phyloP scores from a whole-genome alignment of 2,329 filamentous ascomycete species.

The Verticillium alfalfae region DNA sequence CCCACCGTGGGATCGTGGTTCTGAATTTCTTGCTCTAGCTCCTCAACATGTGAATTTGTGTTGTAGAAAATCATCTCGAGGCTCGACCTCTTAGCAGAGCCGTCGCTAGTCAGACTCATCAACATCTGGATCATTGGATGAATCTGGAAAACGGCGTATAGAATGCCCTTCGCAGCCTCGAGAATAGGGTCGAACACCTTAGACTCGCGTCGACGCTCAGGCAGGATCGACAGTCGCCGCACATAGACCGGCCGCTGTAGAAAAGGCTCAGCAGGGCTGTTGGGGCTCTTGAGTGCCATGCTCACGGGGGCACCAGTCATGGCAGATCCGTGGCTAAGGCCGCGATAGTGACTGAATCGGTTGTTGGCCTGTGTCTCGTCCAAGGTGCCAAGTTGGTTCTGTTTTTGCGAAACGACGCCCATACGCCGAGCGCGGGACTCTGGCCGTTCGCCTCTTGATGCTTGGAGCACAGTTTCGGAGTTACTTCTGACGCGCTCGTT shows the following conservation, averaged over 20 bases:
- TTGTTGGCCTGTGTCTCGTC: constrained; percentile 59
- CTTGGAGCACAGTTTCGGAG: constrained; percentile 54
- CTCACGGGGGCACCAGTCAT: constrained; percentile 48
- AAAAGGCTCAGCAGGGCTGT: constrained; percentile 52
- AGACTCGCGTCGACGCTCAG: constrained; percentile 58
- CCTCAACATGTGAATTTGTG: constrained; percentile 60
- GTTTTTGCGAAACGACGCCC: constrained; percentile 56
- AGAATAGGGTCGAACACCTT: constrained; percentile 55
- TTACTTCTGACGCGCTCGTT: constrained; percentile 65
- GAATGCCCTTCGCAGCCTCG: constrained; percentile 60
- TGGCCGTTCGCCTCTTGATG: constrained; percentile 39
- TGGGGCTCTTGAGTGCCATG: constrained; percentile 44
- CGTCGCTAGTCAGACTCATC: constrained; percentile 56
- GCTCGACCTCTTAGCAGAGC: constrained; percentile 55
- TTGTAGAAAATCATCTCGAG: constrained; percentile 65
- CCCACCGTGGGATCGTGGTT: constrained; percentile 49
- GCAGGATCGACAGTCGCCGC: constrained; percentile 56
- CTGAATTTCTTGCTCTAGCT: constrained; percentile 60
- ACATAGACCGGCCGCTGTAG: constrained; percentile 58
- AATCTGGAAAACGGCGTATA: constrained; percentile 63
- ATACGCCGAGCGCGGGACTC: constrained; percentile 56
- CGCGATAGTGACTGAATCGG: constrained; percentile 61
- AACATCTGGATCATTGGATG: constrained; percentile 64
- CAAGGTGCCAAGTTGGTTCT: constrained; percentile 55
- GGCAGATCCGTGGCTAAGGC: constrained; percentile 63